Base-by-base conservation (phyloP, 1,284 basidiomycete species). In the Pyrrhoderma noxium region DNA sequence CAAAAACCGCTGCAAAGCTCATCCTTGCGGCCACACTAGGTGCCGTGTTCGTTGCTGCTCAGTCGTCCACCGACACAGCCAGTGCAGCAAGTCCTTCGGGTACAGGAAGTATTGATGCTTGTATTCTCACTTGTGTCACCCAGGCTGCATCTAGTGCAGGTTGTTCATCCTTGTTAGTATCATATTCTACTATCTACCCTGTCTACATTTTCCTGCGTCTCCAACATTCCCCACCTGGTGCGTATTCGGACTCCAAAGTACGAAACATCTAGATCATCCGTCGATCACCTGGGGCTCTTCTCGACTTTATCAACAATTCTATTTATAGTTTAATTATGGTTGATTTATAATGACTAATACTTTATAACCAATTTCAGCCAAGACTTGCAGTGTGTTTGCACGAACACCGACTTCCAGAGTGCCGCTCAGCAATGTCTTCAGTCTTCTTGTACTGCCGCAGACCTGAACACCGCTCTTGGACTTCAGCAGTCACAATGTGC, bases 41-140 rank as follows among this genome's bases (percentile, higher is more conserved):
- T 27, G 37, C 36, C 11, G 36, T 37, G 16, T 11, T 41, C 22
- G 45, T 47, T 13, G 36, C 8, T 31, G 52, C 52, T 8, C 52
- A 53, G 37, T 45, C 47, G 8, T n/a, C 14, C 34, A 39, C 52
- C 8, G 35, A 18, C 8, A n/a, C 45, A 14, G 5, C 38, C 14
- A 40, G 38, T 22, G 14, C 47, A 18, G 47, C 52, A 2, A 9
- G 45, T 35, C 50, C 57, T 34, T 55, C 45, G n/a, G 34, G 37
- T 13, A 48, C 49, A 1, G 18, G 9, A 22, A 34, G 43, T 19
- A 27, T 58, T 21, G 41, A 49, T 16, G 25, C 53, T 4, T 58
- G 57, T 35, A 31, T 57, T 16, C 39, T 58, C 38, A 45, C 42
- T n/a, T 58, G 57, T 42, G 49, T 54, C n/a, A 46, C 47, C 1